Base-by-base conservation (phyloP, 2,329 filamentous ascomycete species). In the Drechslerella dactyloides region DNA sequence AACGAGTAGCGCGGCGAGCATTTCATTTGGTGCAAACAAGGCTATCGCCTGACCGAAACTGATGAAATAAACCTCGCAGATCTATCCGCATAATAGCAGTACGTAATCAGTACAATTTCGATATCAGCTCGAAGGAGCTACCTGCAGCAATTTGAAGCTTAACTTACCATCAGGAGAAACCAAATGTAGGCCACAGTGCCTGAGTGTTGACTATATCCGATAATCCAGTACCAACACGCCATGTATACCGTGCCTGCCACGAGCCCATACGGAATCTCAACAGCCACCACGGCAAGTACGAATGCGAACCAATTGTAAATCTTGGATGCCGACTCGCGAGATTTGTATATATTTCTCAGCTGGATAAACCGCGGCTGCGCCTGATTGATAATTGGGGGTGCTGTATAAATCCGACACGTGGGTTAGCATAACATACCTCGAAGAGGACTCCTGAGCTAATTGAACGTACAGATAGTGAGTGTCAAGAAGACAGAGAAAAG, bases 401-500 rank as follows among this genome's bases (percentile, higher is more conserved):
- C 62, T 59, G 37, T 17, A 21, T 1, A 81, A 77, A 0, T 52
- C 7, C 11, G 21, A 15, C 44, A 5, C 17, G 21, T 10, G 6
- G 6, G 19, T 23, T 4, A 48, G 7, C 7, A 19, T 17, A 10
- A 48, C 6, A 21, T 2, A 10, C 44, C 8, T 48, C 19, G n/a
- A n/a, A n/a, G n/a, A n/a, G n/a, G n/a, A n/a, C n/a, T n/a, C n/a
- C n/a, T n/a, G n/a, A n/a, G n/a, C n/a, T n/a, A n/a, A n/a, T n/a
- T n/a, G n/a, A 19, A n/a, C 60, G 7, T 56, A 78, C 96, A 84
- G 74, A 94, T 90, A 5, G 87, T 90, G 2, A 93, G 82, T 0
- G 88, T 89, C 84, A 91, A 87, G 79, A 93, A 93, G 62, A 89
- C 83, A 7, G 88, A 87, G 80, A 93, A 93, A 7, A 93, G 83